Evolutionary conservation across 345 rosid genomes (phyloP).

Genomic region (Pseudoturritis turrita): DNA sequence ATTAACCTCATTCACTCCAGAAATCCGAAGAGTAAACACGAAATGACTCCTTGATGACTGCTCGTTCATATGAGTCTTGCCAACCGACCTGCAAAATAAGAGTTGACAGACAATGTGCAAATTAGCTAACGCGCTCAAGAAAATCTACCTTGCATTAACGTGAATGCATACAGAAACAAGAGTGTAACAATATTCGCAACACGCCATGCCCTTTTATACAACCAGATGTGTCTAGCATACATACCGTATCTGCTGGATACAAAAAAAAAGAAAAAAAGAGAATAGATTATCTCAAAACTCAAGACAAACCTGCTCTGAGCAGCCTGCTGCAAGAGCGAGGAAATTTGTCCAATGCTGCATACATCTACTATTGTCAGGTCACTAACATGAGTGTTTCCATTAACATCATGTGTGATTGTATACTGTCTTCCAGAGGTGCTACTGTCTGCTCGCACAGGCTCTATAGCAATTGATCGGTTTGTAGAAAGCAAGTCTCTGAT

Average conservation of each 20-base stretch:
- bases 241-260: no score
- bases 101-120: background rate
- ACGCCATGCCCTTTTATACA: background rate
- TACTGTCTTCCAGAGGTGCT: slow-evolving; percentile 65
- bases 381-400: slow-evolving; percentile 65
- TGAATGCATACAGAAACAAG: background rate
- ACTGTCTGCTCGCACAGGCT: slow-evolving; percentile 40
- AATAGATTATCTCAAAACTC: no score
- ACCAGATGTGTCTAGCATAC: background rate
- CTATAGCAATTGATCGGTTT: slow-evolving; percentile 34
- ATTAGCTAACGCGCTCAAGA: no score
- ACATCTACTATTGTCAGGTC: slow-evolving; percentile 82
- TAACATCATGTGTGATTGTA: slow-evolving; percentile 71
- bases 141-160: no score
- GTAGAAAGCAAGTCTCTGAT: slow-evolving; percentile 66
- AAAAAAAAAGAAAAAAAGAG: no score
- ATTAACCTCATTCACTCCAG: slow-evolving; percentile 71
- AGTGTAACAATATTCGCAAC: background rate
- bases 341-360: slow-evolving; percentile 62
- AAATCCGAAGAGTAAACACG: slow-evolving; percentile 74
- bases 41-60: slow-evolving; percentile 72
- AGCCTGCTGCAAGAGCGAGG: slow-evolving; percentile 73
- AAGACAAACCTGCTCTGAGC: slow-evolving; percentile 68
- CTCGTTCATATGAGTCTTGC: slow-evolving; percentile 78
- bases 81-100: slow-evolving; percentile 57